Evolutionary conservation across 2,329 filamentous ascomycete genomes (phyloP).

Genomic region (Paecilomyces fulvus): DNA sequence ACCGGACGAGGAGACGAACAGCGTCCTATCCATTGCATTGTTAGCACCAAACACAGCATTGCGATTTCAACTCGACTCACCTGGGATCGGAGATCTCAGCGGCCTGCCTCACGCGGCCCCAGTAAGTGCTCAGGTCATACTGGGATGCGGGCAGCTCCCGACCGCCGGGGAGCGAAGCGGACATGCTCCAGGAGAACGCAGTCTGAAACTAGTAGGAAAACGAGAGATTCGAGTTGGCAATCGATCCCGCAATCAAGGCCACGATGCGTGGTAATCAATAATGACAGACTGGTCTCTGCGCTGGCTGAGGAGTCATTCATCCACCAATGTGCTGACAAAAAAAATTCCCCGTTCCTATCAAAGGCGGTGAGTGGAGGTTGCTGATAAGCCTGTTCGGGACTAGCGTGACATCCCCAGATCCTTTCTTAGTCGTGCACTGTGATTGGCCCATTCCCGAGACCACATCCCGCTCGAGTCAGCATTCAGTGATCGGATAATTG

Average conservation of each 20-base stretch:
- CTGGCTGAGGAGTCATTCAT: not conserved
- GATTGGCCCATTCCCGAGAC: not conserved
- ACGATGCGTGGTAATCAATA: not conserved
- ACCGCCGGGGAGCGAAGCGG: slow-evolving; percentile 52
- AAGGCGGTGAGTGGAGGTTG: slow-evolving; percentile 23
- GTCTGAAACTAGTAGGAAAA: not conserved
- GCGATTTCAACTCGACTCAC: slow-evolving; percentile 47
- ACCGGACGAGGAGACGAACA: slow-evolving; percentile 68
- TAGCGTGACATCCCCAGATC: not conserved
- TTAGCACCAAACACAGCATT: not conserved
- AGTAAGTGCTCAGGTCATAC: slow-evolving; percentile 88
- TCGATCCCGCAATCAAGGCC: not conserved
- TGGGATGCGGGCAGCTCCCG: slow-evolving; percentile 85
- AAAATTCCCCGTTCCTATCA: slow-evolving; percentile 15
- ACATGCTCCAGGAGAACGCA: slow-evolving; percentile 39
- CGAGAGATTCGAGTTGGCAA: not conserved
- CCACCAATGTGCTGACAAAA: slow-evolving; percentile 10
- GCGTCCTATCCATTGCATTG: slow-evolving; percentile 52
- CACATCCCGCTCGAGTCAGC: not conserved
- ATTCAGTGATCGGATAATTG: not conserved
- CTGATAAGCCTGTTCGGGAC: not conserved
- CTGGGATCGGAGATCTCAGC: slow-evolving; percentile 88
- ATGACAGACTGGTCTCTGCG: slow-evolving; percentile 1
- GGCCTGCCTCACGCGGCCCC: slow-evolving; percentile 85
- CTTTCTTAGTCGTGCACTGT: not conserved